Evolutionary conservation across 2,329 filamentous ascomycete genomes (phyloP).

Genomic region (Didymella keratinophila): DNA sequence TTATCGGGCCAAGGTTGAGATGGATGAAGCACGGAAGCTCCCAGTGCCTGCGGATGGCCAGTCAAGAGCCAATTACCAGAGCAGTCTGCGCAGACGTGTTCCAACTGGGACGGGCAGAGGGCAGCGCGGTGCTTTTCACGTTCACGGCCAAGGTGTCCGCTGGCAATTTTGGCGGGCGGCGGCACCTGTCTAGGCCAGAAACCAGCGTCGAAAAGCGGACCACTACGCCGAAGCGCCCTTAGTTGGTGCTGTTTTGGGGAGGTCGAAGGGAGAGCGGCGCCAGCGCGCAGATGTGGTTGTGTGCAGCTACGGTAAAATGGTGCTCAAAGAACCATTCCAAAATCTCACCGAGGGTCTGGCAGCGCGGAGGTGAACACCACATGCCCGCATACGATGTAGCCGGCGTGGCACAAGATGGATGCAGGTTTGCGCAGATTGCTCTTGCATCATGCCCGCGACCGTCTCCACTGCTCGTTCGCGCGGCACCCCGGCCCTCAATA

Average conservation of each 20-base stretch:
- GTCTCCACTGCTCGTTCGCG: conserved; percentile 16
- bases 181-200: conserved; percentile 24
- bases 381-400: conserved; percentile 9
- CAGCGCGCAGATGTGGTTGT: conserved; percentile 14
- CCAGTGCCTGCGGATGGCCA: neutral
- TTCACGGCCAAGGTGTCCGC: conserved; percentile 4
- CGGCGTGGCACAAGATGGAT: conserved; percentile 17
- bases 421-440: conserved; percentile 15
- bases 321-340: neutral
- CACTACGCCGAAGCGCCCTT: conserved; percentile 21
- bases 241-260: conserved; percentile 24
- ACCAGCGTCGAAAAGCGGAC: conserved; percentile 19
- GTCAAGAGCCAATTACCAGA: conserved; percentile 4
- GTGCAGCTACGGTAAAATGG: conserved; percentile 12
- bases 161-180: conserved; percentile 22
- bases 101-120: conserved; percentile 13
- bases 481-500: conserved; percentile 4
- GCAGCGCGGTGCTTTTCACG: conserved; percentile 19
- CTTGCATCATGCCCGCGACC: conserved; percentile 21
- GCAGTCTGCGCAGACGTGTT: conserved; percentile 10
- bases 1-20: conserved; percentile 15
- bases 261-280: conserved; percentile 17
- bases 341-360: neutral
- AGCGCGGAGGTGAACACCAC: conserved; percentile 2
- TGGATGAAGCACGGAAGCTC: conserved; percentile 8